These are phyloP conservation scores for Lepidium africanum DNA, from an alignment of 345 rosid genomes.

Conservation along the genomic window DNA sequence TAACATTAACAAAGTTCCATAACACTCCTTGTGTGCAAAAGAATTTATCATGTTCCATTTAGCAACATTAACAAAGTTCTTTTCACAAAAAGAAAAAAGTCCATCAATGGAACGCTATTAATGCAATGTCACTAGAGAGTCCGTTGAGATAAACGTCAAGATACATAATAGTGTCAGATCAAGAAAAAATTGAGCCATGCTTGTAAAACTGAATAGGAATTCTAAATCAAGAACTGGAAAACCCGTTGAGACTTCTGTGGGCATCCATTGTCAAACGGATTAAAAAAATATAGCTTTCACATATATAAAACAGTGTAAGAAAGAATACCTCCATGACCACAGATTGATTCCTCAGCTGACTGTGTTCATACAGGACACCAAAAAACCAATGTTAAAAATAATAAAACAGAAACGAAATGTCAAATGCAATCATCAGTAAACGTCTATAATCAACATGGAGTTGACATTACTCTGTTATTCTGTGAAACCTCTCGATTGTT, in stretches of 20 bases:
- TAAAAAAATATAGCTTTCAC: not conserved
- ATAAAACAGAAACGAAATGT: slow-evolving; percentile 1
- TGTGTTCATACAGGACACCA: slow-evolving; percentile 11
- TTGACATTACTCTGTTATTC: slow-evolving; percentile 21
- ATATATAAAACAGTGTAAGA: not conserved
- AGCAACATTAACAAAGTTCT: not conserved
- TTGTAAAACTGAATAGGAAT: not conserved
- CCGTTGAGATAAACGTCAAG: not conserved
- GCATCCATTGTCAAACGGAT: not conserved
- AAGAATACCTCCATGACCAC: slow-evolving; percentile 25
- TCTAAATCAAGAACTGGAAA: not conserved
- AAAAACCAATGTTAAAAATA: not conserved
- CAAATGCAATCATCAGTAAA: not conserved
- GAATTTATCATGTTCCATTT: slow-evolving; percentile 6
- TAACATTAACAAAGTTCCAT: slow-evolving; percentile 9
- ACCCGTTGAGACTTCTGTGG: not conserved
- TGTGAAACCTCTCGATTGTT: slow-evolving; percentile 8
- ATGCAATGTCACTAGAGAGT: not conserved
- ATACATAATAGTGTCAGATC: not conserved
- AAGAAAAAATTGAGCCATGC: not conserved
- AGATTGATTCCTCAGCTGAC: slow-evolving; percentile 23
- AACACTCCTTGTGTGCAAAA: not conserved
- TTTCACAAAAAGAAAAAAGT: too few species aligned
- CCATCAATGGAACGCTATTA: not conserved
- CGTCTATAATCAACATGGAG: slow-evolving; percentile 8